These are phyloP conservation scores for Lipomyces mesembrius DNA, from an alignment of 805 yeast species.

Conservation along the genomic window DNA sequence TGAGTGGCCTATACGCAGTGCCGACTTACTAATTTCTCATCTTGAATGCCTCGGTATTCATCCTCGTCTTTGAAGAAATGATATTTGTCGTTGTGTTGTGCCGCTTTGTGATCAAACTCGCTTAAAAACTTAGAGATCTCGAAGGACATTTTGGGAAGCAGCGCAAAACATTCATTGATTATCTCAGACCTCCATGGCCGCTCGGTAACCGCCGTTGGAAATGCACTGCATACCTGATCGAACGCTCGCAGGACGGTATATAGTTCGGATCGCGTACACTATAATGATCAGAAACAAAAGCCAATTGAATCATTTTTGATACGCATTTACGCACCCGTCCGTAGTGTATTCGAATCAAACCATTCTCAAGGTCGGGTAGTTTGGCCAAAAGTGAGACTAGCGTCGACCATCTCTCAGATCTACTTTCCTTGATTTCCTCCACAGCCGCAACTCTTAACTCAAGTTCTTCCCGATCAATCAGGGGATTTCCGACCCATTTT, in stretches of 20 bases:
- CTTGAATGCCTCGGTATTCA: slow-evolving; percentile 53
- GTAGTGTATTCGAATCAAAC: slow-evolving; percentile 63
- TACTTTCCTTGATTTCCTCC: slow-evolving; percentile 47
- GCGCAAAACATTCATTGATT: slow-evolving; percentile 49
- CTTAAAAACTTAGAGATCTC: slow-evolving; percentile 41
- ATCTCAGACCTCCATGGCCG: slow-evolving; percentile 46
- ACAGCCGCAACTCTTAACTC: slow-evolving; percentile 68
- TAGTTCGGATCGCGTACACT: slow-evolving; percentile 62
- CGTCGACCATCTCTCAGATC: slow-evolving; percentile 40
- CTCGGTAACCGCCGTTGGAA: slow-evolving; percentile 43
- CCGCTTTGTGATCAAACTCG: slow-evolving; percentile 40
- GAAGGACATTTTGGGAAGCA: slow-evolving; percentile 47
- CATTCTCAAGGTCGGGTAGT: slow-evolving; percentile 63
- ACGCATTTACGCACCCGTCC: slow-evolving; percentile 40
- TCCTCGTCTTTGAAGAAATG: slow-evolving; percentile 40
- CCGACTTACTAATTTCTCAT: slow-evolving; percentile 42
- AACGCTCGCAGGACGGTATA: slow-evolving; percentile 58
- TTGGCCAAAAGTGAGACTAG: slow-evolving; percentile 42
- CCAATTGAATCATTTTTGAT: neutral
- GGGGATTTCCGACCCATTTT: slow-evolving; percentile 78
- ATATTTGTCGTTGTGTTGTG: slow-evolving; percentile 38
- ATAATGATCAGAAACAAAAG: neutral
- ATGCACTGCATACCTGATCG: slow-evolving; percentile 42
- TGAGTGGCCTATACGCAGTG: slow-evolving; percentile 40
- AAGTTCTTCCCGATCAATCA: slow-evolving; percentile 59